Base-by-base conservation (phyloP, 169 alveolate genomes). In the Eimeria sp. region DNA sequence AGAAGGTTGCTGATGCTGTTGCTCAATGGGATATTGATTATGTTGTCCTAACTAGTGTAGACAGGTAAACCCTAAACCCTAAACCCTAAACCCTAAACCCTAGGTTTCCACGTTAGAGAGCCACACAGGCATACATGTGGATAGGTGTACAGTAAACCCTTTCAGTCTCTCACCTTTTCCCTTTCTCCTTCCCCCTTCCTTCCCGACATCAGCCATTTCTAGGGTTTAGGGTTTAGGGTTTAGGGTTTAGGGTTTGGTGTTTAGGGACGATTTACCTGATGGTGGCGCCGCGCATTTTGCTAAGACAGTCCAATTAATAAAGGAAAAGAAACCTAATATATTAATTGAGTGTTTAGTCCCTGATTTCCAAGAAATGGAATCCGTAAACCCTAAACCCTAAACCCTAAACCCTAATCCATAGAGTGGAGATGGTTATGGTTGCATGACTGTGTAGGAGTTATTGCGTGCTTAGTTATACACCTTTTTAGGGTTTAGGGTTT, bases 211-310 rank as follows among this genome's bases (percentile, higher is more conserved):
- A 34, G 40, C 40, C 40, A 2, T 2, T 34, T 16, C 5, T 61
- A 40, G 45, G 73, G 70, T n/a, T 54, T 43, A 27, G 78, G 86
- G 86, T 75, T 75, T 75, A 43, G 86, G 86, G 86, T 75, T 73
- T 92, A 45, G 58, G 61, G 61, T 34, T 75, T 80, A 22, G 58
- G 65, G 54, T 34, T 87, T 65, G 47, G n/a, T 51, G 84, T 88
- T 54, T 92, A 96, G 98, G 76, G 98, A 96, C 67, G 98, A 97
- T 84, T 89, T 97, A 96, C 96, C 96, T 4, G 98, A 97, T 93
- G 98, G 97, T 3, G 98, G 98, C 5, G 97, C 98, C 11, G 91
- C 47, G 16, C 98, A 97, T 90, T 95, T 97, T 84, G 98, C 98
- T 13, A 84, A 91, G 88, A 97, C 98, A 43, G 97, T 97, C 40